Evolutionary conservation across 768 basidiomycete species (phyloP).

Genomic region (Rhodotorula diobovata): DNA sequence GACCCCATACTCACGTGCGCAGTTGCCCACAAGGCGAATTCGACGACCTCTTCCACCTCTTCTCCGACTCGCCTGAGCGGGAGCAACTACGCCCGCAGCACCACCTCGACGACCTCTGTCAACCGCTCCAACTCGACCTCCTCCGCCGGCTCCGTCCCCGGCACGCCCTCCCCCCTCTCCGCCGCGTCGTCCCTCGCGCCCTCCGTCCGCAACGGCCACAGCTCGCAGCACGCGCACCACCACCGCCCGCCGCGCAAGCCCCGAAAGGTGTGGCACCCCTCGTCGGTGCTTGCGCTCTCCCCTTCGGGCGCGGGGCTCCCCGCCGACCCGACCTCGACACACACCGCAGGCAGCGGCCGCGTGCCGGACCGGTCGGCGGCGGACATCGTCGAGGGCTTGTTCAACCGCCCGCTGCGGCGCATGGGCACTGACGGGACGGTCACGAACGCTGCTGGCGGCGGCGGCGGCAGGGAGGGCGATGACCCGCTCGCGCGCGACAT

Average conservation of each 20-base stretch:
- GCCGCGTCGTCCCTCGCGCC: background rate
- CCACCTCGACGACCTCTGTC: background rate
- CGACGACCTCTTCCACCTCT: background rate
- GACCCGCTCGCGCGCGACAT: background rate
- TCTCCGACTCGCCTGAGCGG: background rate
- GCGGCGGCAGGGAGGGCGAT: background rate
- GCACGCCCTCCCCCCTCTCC: background rate
- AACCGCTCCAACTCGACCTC: conserved; percentile 19
- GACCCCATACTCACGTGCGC: background rate
- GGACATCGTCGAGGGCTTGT: conserved; percentile 32
- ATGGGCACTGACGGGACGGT: background rate
- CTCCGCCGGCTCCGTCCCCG: conserved; percentile 1
- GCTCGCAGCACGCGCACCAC: background rate
- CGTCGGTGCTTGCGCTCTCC: background rate
- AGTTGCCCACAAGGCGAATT: background rate
- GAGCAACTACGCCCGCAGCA: background rate
- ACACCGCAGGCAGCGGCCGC: background rate
- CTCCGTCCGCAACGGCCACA: background rate
- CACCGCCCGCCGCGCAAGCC: background rate
- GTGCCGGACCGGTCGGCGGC: conserved; percentile 7
- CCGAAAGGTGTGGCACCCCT: background rate
- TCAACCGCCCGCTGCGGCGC: conserved; percentile 21
- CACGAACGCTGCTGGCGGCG: background rate
- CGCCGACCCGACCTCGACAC: background rate
- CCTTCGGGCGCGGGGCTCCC: background rate